These are phyloP conservation scores for Rachicladosporium sp. DNA, from an alignment of 2,329 filamentous ascomycete species.

Conservation along the genomic window DNA sequence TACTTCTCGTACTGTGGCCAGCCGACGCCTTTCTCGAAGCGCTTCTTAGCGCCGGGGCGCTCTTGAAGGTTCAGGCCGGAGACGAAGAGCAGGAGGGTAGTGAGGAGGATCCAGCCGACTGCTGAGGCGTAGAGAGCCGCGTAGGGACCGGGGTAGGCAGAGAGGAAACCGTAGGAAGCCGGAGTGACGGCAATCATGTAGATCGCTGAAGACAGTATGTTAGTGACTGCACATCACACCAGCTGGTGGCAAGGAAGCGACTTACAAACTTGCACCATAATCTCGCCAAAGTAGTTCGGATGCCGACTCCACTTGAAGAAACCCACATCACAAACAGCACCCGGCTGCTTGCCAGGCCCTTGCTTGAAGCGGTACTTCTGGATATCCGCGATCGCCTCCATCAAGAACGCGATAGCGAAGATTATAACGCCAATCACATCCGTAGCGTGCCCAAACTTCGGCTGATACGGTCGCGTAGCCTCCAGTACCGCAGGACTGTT, in stretches of 20 bases:
- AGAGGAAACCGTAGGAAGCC: constrained; percentile 42
- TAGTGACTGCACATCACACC: not conserved
- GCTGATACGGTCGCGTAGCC: constrained; percentile 33
- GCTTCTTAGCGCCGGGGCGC: constrained; percentile 56
- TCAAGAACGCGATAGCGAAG: constrained; percentile 47
- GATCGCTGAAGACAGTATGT: constrained; percentile 36
- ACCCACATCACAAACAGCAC: constrained; percentile 49
- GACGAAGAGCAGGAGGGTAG: constrained; percentile 54
- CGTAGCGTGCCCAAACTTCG: constrained; percentile 48
- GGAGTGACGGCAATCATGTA: constrained; percentile 58
- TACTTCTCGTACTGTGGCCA: constrained; percentile 54
- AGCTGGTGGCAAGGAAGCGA: not conserved
- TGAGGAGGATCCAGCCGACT: constrained; percentile 53
- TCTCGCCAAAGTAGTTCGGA: constrained; percentile 66
- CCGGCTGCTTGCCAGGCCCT: constrained; percentile 39
- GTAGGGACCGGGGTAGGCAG: constrained; percentile 40
- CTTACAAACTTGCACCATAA: constrained; percentile 56
- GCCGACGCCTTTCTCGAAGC: constrained; percentile 51
- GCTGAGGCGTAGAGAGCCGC: constrained; percentile 55
- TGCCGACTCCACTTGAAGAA: constrained; percentile 53
- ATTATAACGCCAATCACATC: constrained; percentile 55
- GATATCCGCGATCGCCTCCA: constrained; percentile 52
- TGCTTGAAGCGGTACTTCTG: constrained; percentile 54
- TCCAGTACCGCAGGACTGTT: constrained; percentile 52
- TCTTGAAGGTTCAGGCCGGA: constrained; percentile 57